phyloP scores from a whole-genome alignment of 805 yeast genomes.

The Schizosaccharomyces osmophilus region DNA sequence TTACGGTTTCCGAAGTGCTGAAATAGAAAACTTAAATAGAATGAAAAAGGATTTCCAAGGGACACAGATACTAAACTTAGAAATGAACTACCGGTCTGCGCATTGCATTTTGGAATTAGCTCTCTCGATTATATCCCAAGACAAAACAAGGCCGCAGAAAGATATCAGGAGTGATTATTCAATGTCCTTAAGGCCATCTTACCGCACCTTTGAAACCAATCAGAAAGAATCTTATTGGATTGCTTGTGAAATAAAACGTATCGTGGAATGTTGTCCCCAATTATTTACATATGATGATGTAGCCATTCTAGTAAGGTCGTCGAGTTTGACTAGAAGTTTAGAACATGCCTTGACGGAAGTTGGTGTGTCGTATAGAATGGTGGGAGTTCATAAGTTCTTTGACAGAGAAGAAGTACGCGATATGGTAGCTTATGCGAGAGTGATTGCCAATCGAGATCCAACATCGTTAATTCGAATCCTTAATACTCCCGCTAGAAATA shows the following conservation, averaged over 20 bases:
- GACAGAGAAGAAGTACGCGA: slow-evolving; percentile 42
- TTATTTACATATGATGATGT: slow-evolving; percentile 22
- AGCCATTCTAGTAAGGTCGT: slow-evolving; percentile 46
- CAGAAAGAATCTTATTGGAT: slow-evolving; percentile 33
- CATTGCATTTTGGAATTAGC: slow-evolving; percentile 38
- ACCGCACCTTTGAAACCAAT: slow-evolving; percentile 2
- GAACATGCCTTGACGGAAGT: slow-evolving; percentile 35
- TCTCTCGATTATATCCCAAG: slow-evolving; percentile 39
- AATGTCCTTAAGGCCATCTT: background rate
- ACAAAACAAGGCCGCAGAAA: slow-evolving; percentile 13
- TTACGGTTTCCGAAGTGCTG: slow-evolving; percentile 69
- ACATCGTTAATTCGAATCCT: slow-evolving; percentile 35
- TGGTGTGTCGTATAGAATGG: slow-evolving; percentile 38
- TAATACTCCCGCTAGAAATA: slow-evolving; percentile 36
- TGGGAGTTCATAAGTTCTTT: slow-evolving; percentile 63
- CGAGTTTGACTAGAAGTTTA: slow-evolving; percentile 32
- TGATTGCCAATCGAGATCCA: slow-evolving; percentile 33
- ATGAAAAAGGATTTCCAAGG: slow-evolving; percentile 17
- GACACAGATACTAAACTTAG: slow-evolving; percentile 20
- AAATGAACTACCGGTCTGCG: slow-evolving; percentile 64
- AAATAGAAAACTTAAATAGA: slow-evolving; percentile 33
- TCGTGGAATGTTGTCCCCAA: background rate
- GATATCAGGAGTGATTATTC: slow-evolving; percentile 4
- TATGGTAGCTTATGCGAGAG: slow-evolving; percentile 39
- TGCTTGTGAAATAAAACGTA: background rate